phyloP scores from a whole-genome alignment of 148 eudicot species.

The Amaranthus palmeri region DNA sequence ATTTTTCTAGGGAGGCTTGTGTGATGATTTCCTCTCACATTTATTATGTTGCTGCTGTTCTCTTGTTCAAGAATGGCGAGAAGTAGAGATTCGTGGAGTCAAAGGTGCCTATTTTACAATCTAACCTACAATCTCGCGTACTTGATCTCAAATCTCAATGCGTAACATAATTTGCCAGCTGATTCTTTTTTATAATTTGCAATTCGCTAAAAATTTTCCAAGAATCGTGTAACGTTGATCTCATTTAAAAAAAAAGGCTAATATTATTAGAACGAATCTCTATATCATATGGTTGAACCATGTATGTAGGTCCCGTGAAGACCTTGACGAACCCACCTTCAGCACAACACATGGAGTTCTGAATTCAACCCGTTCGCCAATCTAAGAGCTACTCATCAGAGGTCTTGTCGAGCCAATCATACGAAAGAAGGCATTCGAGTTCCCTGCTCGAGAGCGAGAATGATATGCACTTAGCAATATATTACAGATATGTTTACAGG shows the following conservation, averaged over 20 bases:
- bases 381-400: not conserved
- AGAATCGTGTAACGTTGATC: too few relatives aligned
- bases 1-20: slow-evolving; percentile 64
- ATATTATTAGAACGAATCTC: not conserved
- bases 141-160: not conserved
- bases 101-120: slow-evolving; percentile 19
- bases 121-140: not conserved
- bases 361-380: not conserved
- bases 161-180: not conserved
- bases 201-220: too few relatives aligned
- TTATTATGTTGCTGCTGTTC: slow-evolving; percentile 97
- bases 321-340: slow-evolving; percentile 27
- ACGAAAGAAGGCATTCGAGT: not conserved
- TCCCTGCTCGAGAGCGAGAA: not conserved
- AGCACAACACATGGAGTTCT: slow-evolving; percentile 31
- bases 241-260: not conserved
- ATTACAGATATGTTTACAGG: not conserved
- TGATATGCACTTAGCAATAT: not conserved
- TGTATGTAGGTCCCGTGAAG: slow-evolving; percentile 24
- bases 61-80: slow-evolving; percentile 97
- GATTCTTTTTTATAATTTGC: too few relatives aligned
- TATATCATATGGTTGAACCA: not conserved
- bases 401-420: not conserved
- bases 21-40: slow-evolving; percentile 92
- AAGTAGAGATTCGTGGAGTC: slow-evolving; percentile 72